Percentiles rank a stretch among this genome's conserved stretches.
phyloP scores from a whole-genome alignment of 2,329 filamentous ascomycete genomes.

The Penicillium sp. region DNA sequence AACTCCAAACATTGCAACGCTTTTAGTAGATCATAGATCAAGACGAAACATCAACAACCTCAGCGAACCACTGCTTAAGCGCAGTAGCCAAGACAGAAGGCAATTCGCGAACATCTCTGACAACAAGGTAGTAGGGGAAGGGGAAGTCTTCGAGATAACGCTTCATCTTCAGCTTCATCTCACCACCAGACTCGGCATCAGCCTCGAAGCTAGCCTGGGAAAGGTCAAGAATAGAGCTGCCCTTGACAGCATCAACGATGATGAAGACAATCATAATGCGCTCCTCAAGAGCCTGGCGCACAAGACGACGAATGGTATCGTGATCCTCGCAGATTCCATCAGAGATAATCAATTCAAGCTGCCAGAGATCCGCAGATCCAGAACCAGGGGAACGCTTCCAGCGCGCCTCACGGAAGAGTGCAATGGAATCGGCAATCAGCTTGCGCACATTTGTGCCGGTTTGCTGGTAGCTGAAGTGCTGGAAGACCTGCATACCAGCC shows the following conservation, averaged over 20 bases:
- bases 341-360: conserved; percentile 87
- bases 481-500: conserved; percentile 78
- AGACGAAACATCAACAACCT: conserved; percentile 55
- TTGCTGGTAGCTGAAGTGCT: conserved; percentile 82
- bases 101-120: conserved; percentile 86
- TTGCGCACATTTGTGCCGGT: conserved; percentile 80
- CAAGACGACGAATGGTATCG: conserved; percentile 74
- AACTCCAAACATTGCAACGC: conserved; percentile 20
- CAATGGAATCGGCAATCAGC: conserved; percentile 74
- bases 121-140: conserved; percentile 95
- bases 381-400: conserved; percentile 54
- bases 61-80: conserved; percentile 92
- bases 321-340: conserved; percentile 93
- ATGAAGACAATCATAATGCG: conserved; percentile 98
- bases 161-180: conserved; percentile 73
- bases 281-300: conserved; percentile 87
- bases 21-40: conserved; percentile 17
- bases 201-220: conserved; percentile 81
- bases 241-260: conserved; percentile 72
- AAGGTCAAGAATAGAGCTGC: conserved; percentile 72
- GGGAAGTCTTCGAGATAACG: conserved; percentile 94
- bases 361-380: conserved; percentile 78
- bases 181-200: conserved; percentile 59
- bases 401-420: conserved; percentile 76
- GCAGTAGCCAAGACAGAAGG: conserved; percentile 84